Base-by-base conservation (phyloP, 495 filamentous ascomycete genomes). In the Glutinoglossum americanum region DNA sequence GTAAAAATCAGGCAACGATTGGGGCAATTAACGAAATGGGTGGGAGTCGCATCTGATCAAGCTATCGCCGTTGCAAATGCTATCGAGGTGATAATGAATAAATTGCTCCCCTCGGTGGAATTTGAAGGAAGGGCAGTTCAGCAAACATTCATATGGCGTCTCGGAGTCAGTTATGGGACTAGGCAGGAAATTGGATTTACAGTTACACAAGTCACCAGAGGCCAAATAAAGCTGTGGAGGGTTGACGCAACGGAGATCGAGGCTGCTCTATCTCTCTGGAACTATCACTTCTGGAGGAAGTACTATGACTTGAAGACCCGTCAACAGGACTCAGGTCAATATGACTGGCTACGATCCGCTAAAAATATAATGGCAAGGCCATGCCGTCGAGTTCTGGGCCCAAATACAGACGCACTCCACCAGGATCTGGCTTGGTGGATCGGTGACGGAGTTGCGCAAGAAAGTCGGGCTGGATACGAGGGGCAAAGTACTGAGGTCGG, bases 211-310 rank as follows among this genome's bases (percentile, higher is more conserved):
- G 9, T 3, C n/a, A n/a, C 30, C 4, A 33, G 3, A 4, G 4
- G 30, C 30, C 3, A 33, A 33, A 9, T 33, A 33, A 33, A 33
- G 3, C 30, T 9, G 30, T 62, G 60, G 60, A 39, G 7, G 27
- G 30, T 30, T 9, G 37, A 62, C 39, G 19, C 23, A n/a, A 30
- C 57, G 13, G 57, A 62, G 27, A 37, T 62, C 15, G 60, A 62
- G 11, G 30, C 60, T 3, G 60, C 60, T 23, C 17, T 62, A 15
- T 62, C 60, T 32, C 35, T 62, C 37, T 62, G 60, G 60, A 17
- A 26, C 26, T 62, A 47, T 47, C 44, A 47, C 21, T n/a, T n/a
- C 17, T n/a, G 17, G 21, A 47, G 15, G 13, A 4, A 47, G 15
- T 23, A n/a, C 44, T 3, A 47, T 33, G 30, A 33, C 30, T 33